Base-by-base conservation (phyloP, 1,139 yeast genomes). In the Pichia sp. region DNA sequence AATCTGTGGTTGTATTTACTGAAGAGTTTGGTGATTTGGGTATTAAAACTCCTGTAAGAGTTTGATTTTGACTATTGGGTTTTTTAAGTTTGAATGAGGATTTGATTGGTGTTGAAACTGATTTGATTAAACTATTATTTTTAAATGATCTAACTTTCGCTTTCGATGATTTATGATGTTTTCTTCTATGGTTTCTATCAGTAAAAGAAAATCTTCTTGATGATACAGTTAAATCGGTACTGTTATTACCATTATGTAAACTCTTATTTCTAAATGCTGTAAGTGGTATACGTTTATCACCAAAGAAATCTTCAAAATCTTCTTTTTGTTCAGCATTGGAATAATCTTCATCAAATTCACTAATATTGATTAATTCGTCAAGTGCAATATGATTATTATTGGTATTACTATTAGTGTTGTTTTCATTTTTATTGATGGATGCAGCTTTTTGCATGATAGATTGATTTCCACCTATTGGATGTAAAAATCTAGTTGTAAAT, bases 211-310 rank as follows among this genome's bases (percentile, higher is more conserved):
- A 53, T 45, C 49, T 49, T 30, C 55, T 42, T 10, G 53, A 46
- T 24, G 47, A 50, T 3, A 37, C 33, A 22, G 46, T 42, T 18
- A 49, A 45, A 23, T 50, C 46, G 4, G 24, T 5, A 14, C 27
- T 6, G 18, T 29, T 37, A n/a, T 16, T 27, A n/a, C 6, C 25
- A 33, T 66, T 65, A 30, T 69, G 53, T 21, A 73, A 60, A 6
- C 88, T 85, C 55, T 86, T 82, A 62, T 87, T 88, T 54, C 96
- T 70, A 59, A 88, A 88, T 1, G 96, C 96, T 6, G 94, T 86
- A 31, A 88, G 64, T 2, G 96, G 96, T 9, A 86, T 85, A 47
- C 75, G 74, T 35, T 75, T 72, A 51, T 76, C 74, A 50, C 69
- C 72, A 43, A 54, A 74, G 43, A 42, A 46, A n/a, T 43, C 57